Percentiles rank a stretch among this genome's conserved stretches.
phyloP scores from a whole-genome alignment of 2,329 filamentous ascomycete species.

The Botrytis sinoallii region DNA sequence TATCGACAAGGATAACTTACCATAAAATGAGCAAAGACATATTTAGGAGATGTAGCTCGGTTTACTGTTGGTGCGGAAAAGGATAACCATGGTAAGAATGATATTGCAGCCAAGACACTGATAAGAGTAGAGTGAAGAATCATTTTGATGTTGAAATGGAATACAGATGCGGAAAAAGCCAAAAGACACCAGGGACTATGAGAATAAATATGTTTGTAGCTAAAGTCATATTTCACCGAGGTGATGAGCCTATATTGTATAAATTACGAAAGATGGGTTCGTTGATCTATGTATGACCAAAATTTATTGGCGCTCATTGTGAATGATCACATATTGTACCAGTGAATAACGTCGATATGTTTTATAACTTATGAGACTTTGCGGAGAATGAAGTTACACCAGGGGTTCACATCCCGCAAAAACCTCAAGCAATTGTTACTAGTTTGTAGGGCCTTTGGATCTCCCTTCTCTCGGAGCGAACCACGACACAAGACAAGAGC shows the following conservation, averaged over 20 bases:
- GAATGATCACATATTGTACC: slow-evolving; percentile 5
- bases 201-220: not conserved
- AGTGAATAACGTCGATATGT: slow-evolving; percentile 7
- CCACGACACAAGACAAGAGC: not conserved
- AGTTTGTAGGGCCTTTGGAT: not conserved
- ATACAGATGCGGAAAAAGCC: not conserved
- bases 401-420: not conserved
- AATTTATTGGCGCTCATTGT: not conserved
- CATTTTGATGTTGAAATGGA: not conserved
- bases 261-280: not conserved
- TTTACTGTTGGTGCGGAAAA: slow-evolving; percentile 8
- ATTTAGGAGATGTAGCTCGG: slow-evolving; percentile 6
- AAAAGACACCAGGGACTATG: not conserved
- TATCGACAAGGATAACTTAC: not conserved
- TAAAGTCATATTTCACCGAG: not conserved
- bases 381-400: not conserved
- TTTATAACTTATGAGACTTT: not conserved
- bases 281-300: slow-evolving; percentile 1
- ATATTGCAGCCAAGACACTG: slow-evolving; percentile 4
- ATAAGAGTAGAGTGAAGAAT: not conserved
- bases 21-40: slow-evolving; percentile 31
- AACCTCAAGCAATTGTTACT: not conserved
- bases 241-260: not conserved
- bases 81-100: slow-evolving; percentile 5
- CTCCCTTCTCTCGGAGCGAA: not conserved